phyloP scores from a whole-genome alignment of 179 eudicot genomes.

The Silene noctiflora region DNA sequence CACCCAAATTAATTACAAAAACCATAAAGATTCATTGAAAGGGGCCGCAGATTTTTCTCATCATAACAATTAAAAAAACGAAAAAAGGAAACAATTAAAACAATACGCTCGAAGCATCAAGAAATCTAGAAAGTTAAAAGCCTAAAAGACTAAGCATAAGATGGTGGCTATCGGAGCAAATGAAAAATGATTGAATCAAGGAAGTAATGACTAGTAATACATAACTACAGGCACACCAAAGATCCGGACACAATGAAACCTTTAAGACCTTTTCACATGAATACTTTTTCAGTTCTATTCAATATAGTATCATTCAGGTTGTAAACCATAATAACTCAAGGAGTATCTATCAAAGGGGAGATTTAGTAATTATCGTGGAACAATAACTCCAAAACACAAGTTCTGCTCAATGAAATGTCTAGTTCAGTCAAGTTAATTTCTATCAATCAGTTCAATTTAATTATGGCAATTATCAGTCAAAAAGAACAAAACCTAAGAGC shows the following conservation, averaged over 20 bases:
- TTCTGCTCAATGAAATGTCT: conserved; percentile 1
- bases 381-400: background rate
- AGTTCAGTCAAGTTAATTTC: background rate
- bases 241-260: background rate
- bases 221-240: conserved; percentile 1
- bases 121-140: background rate
- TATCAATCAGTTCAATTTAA: background rate
- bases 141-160: background rate
- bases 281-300: background rate
- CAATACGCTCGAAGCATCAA: background rate
- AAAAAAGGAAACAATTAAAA: background rate
- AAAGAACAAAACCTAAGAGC: conserved; percentile 4
- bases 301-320: background rate
- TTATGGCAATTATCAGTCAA: background rate
- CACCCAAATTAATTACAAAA: background rate
- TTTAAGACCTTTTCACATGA: background rate
- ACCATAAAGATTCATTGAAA: background rate
- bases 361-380: background rate
- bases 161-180: background rate
- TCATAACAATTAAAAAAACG: background rate
- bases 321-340: background rate
- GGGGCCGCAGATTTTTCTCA: background rate
- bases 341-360: conserved; percentile 1
- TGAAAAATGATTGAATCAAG: background rate
- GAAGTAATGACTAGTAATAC: background rate